Evolutionary conservation across 148 eudicot genomes (phyloP), one percentile per base, ranked within the genome.

Genomic region (Dianthus caryophyllus): DNA sequence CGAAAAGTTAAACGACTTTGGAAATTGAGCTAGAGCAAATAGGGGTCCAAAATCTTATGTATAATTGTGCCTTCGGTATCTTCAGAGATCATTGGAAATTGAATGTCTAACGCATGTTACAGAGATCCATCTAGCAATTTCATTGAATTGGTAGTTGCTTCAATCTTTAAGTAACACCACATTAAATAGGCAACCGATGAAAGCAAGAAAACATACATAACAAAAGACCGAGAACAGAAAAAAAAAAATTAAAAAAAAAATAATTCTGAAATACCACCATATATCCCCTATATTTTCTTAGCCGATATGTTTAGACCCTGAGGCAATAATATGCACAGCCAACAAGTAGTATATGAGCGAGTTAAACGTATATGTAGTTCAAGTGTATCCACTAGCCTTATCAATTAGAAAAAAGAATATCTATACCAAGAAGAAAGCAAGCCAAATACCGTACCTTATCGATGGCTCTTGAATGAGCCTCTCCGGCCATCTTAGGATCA

Each of bases 401-500:
- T 31, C 26, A 4, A 11, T 20, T 11, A 12, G 6, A 31, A n/a
- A 39, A 52, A 43, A 50, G 17, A 20, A 47, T 8, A 69, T 21
- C 9, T 46, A 75, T 33, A 47, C 10, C 63, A 64, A 55, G 22
- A 52, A 48, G 47, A 55, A 54, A 59, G 29, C 15, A 65, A 63
- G 22, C 49, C 16, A 26, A 39, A 61, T 63, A 63, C 21, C 17
- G 65, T 82, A 90, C 99, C 96, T 83, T 78, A 78, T 90, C 80
- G 71, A 94, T 94, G 77, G 86, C 97, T 75, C 72, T 75, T 11
- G 86, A 74, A 73, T 94, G 99, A 52, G 99, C 99, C 80, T 94
- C 99, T 84, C 82, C 97, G 3, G 99, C 97, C 97, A 90, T 94
- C 81, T 90, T 94, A 48, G 99, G 99, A 66, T 90, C 85, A 81